phyloP scores from a whole-genome alignment of 2,329 filamentous ascomycete genomes.

The Cladophialophora psammophila region DNA sequence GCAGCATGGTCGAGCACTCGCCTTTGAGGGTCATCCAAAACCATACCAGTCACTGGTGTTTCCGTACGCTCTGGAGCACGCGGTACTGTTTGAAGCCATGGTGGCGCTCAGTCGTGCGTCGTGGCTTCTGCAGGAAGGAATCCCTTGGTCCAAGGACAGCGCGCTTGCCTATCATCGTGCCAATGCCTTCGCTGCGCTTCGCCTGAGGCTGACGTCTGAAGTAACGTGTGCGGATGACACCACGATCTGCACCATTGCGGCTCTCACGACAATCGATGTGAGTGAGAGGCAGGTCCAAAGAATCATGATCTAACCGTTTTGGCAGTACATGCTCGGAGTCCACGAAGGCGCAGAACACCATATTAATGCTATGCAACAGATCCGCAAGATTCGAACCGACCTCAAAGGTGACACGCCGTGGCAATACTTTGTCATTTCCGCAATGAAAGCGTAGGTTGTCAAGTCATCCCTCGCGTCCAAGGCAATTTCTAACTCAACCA shows the following conservation, averaged over 20 bases:
- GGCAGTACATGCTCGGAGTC: constrained; percentile 32
- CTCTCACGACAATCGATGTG: constrained; percentile 34
- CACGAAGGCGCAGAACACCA: constrained; percentile 32
- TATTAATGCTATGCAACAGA: constrained; percentile 30
- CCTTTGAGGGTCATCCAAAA: constrained; percentile 33
- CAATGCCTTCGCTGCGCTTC: constrained; percentile 26
- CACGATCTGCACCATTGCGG: constrained; percentile 33
- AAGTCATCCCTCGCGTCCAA: neutral
- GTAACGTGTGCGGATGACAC: constrained; percentile 30
- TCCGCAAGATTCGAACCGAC: constrained; percentile 26
- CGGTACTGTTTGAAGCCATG: constrained; percentile 28
- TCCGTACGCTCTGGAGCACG: constrained; percentile 31
- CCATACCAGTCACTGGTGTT: constrained; percentile 32
- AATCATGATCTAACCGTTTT: neutral
- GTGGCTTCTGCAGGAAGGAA: constrained; percentile 29
- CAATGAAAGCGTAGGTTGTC: constrained; percentile 25
- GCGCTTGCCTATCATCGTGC: constrained; percentile 26
- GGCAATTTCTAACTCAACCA: constrained; percentile 21
- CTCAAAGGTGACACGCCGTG: constrained; percentile 29
- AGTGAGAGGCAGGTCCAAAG: neutral
- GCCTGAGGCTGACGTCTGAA: constrained; percentile 23
- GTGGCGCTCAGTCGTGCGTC: constrained; percentile 29
- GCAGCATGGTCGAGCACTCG: constrained; percentile 31
- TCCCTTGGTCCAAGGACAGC: constrained; percentile 29
- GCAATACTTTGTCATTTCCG: constrained; percentile 25